Conservation (phyloP, 2,329 filamentous ascomycete species). For the Colletotrichum lini region DNA sequence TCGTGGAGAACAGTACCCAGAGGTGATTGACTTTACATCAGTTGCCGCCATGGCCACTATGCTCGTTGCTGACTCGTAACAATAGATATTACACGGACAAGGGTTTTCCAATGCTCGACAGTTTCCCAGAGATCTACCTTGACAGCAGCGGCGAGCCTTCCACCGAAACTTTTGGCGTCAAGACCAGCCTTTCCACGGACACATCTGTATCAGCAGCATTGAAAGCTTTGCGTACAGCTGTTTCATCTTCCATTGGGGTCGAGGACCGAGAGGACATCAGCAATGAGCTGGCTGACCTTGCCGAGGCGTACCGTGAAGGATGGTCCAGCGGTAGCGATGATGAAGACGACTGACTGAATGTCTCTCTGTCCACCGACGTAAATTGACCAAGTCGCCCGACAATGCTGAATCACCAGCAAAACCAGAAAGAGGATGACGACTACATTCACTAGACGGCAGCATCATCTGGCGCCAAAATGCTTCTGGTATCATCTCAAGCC, state of each 20-base stretch:
- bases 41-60: too few relatives aligned
- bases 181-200: constrained; percentile 79
- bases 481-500: background rate
- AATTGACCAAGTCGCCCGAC: background rate
- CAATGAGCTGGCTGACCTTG: constrained; percentile 85
- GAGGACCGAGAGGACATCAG: constrained; percentile 89
- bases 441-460: background rate
- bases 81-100: constrained; percentile 68
- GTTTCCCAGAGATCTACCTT: constrained; percentile 83
- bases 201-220: constrained; percentile 79
- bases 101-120: constrained; percentile 84
- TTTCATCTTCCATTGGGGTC: constrained; percentile 73
- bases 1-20: constrained; percentile 30
- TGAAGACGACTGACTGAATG: constrained; percentile 69
- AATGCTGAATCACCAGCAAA: background rate
- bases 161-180: constrained; percentile 61
- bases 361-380: background rate
- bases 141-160: constrained; percentile 55
- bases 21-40: constrained; percentile 10
- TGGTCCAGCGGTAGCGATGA: constrained; percentile 85
- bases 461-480: background rate
- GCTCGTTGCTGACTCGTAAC: background rate
- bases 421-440: background rate
- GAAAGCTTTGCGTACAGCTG: constrained; percentile 74
- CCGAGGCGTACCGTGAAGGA: constrained; percentile 90